phyloP scores from a whole-genome alignment of 116 monocot species.

The Trichopus zeylanicus region DNA sequence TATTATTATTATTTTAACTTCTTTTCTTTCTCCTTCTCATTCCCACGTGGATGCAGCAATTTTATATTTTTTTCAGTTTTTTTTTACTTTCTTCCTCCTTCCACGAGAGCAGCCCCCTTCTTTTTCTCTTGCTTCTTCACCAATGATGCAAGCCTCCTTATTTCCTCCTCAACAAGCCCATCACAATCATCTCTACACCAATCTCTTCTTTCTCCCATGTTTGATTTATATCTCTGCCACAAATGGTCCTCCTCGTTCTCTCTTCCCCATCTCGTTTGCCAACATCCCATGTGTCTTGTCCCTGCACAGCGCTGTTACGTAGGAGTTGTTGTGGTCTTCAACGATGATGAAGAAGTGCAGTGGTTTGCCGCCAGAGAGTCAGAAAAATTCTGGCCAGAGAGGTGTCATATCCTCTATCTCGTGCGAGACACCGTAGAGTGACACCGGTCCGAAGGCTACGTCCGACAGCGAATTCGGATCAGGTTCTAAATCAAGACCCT shows the following conservation, averaged over 20 bases:
- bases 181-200: too few relatives aligned
- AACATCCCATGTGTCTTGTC: conserved; percentile 56
- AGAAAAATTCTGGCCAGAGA: conserved; percentile 32
- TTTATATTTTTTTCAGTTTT: too few relatives aligned
- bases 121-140: too few relatives aligned
- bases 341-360: conserved; percentile 68
- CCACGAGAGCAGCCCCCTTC: too few relatives aligned
- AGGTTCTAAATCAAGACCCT: neutral
- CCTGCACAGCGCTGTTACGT: conserved; percentile 65
- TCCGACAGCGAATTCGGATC: neutral
- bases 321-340: conserved; percentile 70
- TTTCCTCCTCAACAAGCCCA: too few relatives aligned
- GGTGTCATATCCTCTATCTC: conserved; percentile 74
- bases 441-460: conserved; percentile 42
- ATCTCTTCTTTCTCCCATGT: too few relatives aligned
- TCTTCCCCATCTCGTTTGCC: conserved; percentile 36
- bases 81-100: too few relatives aligned
- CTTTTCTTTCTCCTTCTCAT: too few relatives aligned
- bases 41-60: too few relatives aligned
- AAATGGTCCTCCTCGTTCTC: conserved; percentile 11
- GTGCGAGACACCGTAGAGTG: conserved; percentile 44
- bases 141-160: too few relatives aligned
- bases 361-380: conserved; percentile 11
- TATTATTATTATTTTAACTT: too few relatives aligned
- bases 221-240: too few relatives aligned